A percentile compares a stretch with the other conserved stretches of the same genome.
Conservation (phyloP, 2,329 filamentous ascomycete species). For the Penicillium sumatraense region DNA sequence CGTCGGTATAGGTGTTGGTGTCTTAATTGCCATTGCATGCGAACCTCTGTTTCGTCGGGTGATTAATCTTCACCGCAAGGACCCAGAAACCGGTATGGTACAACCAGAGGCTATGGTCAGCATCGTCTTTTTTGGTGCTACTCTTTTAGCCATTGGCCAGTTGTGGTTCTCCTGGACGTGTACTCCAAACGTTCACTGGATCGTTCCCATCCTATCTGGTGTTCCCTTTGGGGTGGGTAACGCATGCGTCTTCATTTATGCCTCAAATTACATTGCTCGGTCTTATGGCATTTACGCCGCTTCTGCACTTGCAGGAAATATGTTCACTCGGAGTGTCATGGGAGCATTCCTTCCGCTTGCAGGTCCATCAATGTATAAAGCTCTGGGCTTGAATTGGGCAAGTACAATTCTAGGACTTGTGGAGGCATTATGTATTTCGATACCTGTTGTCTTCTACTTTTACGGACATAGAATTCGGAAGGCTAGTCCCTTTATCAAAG, state of each 20-base stretch:
- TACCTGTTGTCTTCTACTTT: slow-evolving; percentile 74
- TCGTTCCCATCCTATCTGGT: slow-evolving; percentile 74
- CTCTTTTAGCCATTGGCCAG: slow-evolving; percentile 74
- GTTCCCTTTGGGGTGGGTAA: slow-evolving; percentile 81
- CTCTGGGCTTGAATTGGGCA: slow-evolving; percentile 74
- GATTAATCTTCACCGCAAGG: slow-evolving; percentile 74
- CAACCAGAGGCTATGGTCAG: slow-evolving; percentile 78
- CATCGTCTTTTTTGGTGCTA: slow-evolving; percentile 75
- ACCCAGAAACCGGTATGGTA: slow-evolving; percentile 71
- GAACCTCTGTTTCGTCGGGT: slow-evolving; percentile 72
- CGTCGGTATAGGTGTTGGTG: slow-evolving; percentile 65
- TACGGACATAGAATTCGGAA: slow-evolving; percentile 59
- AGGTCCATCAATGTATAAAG: slow-evolving; percentile 70
- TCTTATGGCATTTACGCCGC: slow-evolving; percentile 80
- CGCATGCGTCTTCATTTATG: slow-evolving; percentile 76
- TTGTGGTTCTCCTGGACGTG: slow-evolving; percentile 86
- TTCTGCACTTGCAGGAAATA: slow-evolving; percentile 76
- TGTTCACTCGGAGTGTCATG: slow-evolving; percentile 69
- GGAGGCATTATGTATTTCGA: slow-evolving; percentile 72
- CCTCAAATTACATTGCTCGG: slow-evolving; percentile 74
- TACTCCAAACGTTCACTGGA: slow-evolving; percentile 76
- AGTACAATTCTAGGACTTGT: slow-evolving; percentile 73
- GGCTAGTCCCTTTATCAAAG: slow-evolving; percentile 55
- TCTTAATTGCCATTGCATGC: slow-evolving; percentile 51
- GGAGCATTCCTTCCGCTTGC: slow-evolving; percentile 75